phyloP scores from a whole-genome alignment of 2,329 filamentous ascomycete genomes.

The Ascochyta viciae-villosae region DNA sequence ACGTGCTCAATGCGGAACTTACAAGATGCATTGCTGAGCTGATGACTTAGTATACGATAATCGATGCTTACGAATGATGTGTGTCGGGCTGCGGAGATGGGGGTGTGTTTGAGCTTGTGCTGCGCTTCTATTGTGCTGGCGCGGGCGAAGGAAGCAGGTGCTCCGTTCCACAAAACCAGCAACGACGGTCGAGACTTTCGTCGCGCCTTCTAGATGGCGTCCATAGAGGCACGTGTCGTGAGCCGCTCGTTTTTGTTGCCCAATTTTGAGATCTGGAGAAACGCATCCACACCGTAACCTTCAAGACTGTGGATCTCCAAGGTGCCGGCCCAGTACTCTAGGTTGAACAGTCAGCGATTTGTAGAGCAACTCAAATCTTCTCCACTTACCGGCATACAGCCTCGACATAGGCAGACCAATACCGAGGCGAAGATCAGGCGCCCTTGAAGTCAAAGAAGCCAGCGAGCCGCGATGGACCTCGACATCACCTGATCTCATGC shows the following conservation, averaged over 20 bases:
- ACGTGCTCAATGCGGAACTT: not conserved
- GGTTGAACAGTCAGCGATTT: constrained; percentile 1
- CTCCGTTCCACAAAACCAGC: not conserved
- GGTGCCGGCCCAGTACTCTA: constrained; percentile 94
- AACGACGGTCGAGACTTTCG: not conserved
- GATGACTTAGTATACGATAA: not conserved
- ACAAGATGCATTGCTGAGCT: not conserved
- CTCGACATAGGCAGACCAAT: constrained; percentile 93
- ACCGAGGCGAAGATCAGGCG: constrained; percentile 85
- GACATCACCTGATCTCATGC: constrained; percentile 29
- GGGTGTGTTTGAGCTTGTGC: not conserved
- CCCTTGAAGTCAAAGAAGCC: constrained; percentile 78
- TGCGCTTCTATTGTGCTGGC: not conserved
- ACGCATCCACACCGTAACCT: constrained; percentile 94
- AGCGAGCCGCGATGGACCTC: constrained; percentile 67
- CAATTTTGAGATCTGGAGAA: constrained; percentile 92
- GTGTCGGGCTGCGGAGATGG: not conserved
- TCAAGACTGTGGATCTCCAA: constrained; percentile 91
- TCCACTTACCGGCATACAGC: constrained; percentile 71
- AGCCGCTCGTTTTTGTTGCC: constrained; percentile 98
- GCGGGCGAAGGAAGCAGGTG: not conserved
- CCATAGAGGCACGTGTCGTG: constrained; percentile 63
- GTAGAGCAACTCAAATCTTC: not conserved
- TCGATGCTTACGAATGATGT: constrained; percentile 16
- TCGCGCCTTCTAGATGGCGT: constrained; percentile 50